Evolutionary conservation across 2,329 filamentous ascomycete species (phyloP), one percentile per base, ranked within the genome.

Genomic region (Neopestalotiopsis sp.): DNA sequence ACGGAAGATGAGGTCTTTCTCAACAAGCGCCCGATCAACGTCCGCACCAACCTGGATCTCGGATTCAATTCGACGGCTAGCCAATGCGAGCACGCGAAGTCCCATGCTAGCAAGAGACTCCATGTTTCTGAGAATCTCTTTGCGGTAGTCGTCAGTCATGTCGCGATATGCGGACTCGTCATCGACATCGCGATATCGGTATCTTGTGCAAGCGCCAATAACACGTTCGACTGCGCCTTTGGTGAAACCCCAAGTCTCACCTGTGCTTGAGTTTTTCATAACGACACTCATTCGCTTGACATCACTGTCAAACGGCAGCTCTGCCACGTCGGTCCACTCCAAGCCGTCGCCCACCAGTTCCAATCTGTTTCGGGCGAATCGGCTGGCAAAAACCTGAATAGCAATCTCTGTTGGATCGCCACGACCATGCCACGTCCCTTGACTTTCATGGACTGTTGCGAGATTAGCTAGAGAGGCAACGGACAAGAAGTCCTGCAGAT

Each of bases 231-330:
- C 91, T 1, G 91, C 91, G 69, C 89, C 89, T 75, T 90, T 90
- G 70, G 87, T 89, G 74, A 87, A 88, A 0, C 76, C 79, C 34
- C 70, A 76, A 12, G 74, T 74, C 28, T 79, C 66, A 14, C 61
- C 73, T 4, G 72, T 74, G 57, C 82, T 76, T 71, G 79, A 82
- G 65, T 84, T 74, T 68, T 81, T 79, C 78, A 90, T 91, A 67
- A 92, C 86, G 58, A 92, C 90, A 0, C 90, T 91, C 91, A 93
- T 93, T 70, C 90, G 89, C 82, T 93, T 93, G 72, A 92, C 87
- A 70, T 90, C 89, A 0, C 90, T 92, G 74, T 92, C 90, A 75
- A 93, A 93, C 0, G 90, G 90, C 65, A 91, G 89, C 75, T 93
- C 91, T 1, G 88, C 86, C 57, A 91, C 79, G 71, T 90, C 84